Conservation (phyloP, 345 rosid species). For the Corymbia maculata region DNA sequence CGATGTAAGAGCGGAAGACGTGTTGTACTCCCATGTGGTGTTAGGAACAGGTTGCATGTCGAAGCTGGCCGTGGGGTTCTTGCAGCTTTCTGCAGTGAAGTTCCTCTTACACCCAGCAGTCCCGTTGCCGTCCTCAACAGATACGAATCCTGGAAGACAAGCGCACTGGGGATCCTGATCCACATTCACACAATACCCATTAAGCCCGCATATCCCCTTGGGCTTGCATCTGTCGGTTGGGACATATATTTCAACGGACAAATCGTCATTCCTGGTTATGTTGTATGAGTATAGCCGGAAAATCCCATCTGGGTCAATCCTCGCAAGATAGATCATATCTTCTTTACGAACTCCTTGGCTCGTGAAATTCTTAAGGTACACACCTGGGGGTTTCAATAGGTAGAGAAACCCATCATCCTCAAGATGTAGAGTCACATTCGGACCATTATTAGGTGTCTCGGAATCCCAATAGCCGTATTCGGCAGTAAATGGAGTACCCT, state of each 20-base stretch:
- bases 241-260: background rate
- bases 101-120: constrained; percentile 11
- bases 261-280: background rate
- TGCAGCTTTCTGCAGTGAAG: background rate
- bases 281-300: background rate
- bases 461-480: constrained; percentile 6
- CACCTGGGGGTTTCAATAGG: background rate
- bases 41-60: background rate
- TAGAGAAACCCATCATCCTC: constrained; percentile 10
- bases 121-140: background rate
- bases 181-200: background rate
- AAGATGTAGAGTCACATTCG: background rate
- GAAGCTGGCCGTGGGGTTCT: background rate
- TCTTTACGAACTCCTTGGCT: background rate
- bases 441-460: background rate
- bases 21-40: background rate
- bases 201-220: constrained; percentile 5
- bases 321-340: background rate
- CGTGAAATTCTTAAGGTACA: background rate
- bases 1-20: background rate
- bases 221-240: background rate
- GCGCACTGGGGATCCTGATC: background rate
- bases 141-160: constrained; percentile 1
- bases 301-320: constrained; percentile 7
- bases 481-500: background rate